Evolutionary conservation across 805 yeast genomes (phyloP).

Genomic region (Wickerhamiella qilinensis): DNA sequence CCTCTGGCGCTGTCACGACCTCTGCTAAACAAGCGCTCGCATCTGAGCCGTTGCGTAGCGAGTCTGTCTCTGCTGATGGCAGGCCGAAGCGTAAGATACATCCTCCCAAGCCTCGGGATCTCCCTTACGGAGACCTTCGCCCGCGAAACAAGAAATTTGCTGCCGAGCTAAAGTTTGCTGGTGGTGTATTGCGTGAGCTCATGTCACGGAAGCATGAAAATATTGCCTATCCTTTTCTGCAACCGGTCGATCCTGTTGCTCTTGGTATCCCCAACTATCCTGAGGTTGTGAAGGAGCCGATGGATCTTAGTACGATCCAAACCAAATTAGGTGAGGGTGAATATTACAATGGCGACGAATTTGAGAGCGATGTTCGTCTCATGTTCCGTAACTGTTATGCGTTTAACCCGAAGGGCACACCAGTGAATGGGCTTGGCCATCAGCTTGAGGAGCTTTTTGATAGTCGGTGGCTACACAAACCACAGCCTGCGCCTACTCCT

Average conservation of each 20-base stretch:
- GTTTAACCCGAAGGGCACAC: constrained; percentile 94
- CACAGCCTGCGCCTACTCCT: constrained; percentile 49
- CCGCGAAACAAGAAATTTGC: constrained; percentile 79
- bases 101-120: constrained; percentile 89
- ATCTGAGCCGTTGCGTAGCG: constrained; percentile 55
- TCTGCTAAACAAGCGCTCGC: constrained; percentile 19
- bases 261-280: constrained; percentile 80
- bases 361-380: constrained; percentile 65
- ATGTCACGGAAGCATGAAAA: constrained; percentile 67
- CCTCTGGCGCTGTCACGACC: constrained; percentile 4
- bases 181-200: constrained; percentile 66
- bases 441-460: constrained; percentile 74
- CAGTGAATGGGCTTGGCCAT: constrained; percentile 92
- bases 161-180: constrained; percentile 76
- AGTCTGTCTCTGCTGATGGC: constrained; percentile 46
- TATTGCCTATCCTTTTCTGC: constrained; percentile 77
- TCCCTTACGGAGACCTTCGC: constrained; percentile 53
- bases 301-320: constrained; percentile 83
- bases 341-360: constrained; percentile 77
- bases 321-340: constrained; percentile 70
- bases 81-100: constrained; percentile 92
- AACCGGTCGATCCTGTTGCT: constrained; percentile 92
- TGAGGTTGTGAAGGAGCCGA: constrained; percentile 77
- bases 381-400: constrained; percentile 79
- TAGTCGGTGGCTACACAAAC: constrained; percentile 76